Evolutionary conservation across 2,329 filamentous ascomycete species (phyloP), one percentile per base, ranked within the genome.

Genomic region (Colletotrichum salicis): DNA sequence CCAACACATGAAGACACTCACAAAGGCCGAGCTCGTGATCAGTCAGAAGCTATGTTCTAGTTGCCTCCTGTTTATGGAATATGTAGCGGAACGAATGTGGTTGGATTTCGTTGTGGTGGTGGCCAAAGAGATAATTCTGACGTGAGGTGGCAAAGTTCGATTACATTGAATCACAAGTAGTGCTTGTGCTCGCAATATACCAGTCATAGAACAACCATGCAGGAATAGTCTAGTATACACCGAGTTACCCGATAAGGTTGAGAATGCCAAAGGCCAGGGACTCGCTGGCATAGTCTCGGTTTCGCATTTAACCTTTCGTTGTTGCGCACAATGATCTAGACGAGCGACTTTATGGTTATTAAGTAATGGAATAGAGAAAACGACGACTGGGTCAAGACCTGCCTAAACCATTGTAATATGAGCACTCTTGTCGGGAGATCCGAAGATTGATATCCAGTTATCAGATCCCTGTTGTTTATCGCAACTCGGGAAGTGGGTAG

Each of bases 401-500:
- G 5, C 37, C 15, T 41, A 19, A 41, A 41, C 37, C 37, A 41
- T 19, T 7, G 8, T 7, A 7, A 41, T 41, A 41, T 41, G 37
- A 41, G 37, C 37, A 41, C 37, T 41, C 19, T 41, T 19, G 6
- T 41, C 37, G 37, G 37, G 15, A 41, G 37, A 41, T 41, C 37
- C 37, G 37, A 41, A 19, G 37, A 41, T 41, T 41, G 37, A 41
- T 41, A 41, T 15, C 37, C 37, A 41, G 15, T 41, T 19, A 41
- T 19, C 15, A 41, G 37, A 41, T 41, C 37, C 37, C 5, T 15
- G 35, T 37, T 37, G 13, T 37, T 10, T 11, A 52, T 52, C n/a
- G 48, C 10, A 52, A 22, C 22, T 24, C 60, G 60, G 60, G 33
- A 63, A 37, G 60, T 63, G 60, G 60, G 60, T 24, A 31, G 41